These are phyloP conservation scores for Amauroascus niger DNA, from an alignment of 2,329 filamentous ascomycete genomes.

Conservation along the genomic window DNA sequence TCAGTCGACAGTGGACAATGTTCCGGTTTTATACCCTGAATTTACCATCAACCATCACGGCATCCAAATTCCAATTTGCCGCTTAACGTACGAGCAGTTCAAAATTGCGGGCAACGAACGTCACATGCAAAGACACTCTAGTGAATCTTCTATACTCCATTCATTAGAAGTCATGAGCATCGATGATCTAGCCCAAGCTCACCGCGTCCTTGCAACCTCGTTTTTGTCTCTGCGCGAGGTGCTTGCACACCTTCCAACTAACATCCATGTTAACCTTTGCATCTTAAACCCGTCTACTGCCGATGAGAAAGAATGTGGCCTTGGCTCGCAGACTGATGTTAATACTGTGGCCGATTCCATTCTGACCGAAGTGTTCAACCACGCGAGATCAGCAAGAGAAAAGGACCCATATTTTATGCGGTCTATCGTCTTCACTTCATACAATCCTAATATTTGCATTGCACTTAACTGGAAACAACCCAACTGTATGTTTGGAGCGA, in stretches of 20 bases:
- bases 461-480: slow-evolving; percentile 99
- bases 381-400: slow-evolving; percentile 61
- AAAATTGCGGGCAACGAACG: slow-evolving; percentile 39
- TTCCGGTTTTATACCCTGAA: slow-evolving; percentile 77
- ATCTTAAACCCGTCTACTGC: slow-evolving; percentile 70
- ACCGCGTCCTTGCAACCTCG: slow-evolving; percentile 61
- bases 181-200: slow-evolving; percentile 52
- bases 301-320: slow-evolving; percentile 59
- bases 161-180: slow-evolving; percentile 27
- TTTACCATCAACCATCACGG: slow-evolving; percentile 70
- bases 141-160: slow-evolving; percentile 9
- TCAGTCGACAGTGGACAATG: slow-evolving; percentile 77
- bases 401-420: slow-evolving; percentile 62
- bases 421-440: slow-evolving; percentile 88
- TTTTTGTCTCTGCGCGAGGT: slow-evolving; percentile 74
- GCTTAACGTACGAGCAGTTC: slow-evolving; percentile 58
- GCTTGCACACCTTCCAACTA: slow-evolving; percentile 61
- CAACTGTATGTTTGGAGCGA: slow-evolving; percentile 54
- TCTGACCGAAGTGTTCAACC: slow-evolving; percentile 78
- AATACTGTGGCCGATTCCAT: slow-evolving; percentile 80
- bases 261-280: slow-evolving; percentile 85
- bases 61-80: slow-evolving; percentile 71
- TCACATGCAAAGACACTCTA: slow-evolving; percentile 5
- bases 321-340: slow-evolving; percentile 69
- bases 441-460: slow-evolving; percentile 80